Conservation (phyloP, 805 yeast genomes). For the Hanseniaspora pseudoguilliermondii region DNA sequence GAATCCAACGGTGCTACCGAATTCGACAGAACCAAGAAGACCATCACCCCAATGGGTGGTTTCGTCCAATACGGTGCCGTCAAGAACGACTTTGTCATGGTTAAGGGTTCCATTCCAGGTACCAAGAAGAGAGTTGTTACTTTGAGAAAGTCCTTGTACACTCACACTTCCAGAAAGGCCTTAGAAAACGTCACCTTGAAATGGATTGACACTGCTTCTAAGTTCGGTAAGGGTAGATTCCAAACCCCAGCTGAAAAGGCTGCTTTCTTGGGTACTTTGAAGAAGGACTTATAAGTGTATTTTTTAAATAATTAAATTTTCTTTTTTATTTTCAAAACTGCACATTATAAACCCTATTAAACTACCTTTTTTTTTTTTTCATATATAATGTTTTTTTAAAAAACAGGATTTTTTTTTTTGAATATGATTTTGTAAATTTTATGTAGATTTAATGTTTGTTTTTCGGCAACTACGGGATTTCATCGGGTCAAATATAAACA, state of each 20-base stretch:
- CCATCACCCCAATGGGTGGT: slow-evolving; percentile 99
- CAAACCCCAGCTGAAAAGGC: slow-evolving; percentile 99
- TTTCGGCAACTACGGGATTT: too few species aligned
- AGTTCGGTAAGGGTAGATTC: slow-evolving; percentile 99
- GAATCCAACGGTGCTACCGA: slow-evolving; percentile 91
- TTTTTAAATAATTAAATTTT: not conserved
- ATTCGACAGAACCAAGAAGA: slow-evolving; percentile 98
- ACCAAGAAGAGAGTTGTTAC: slow-evolving; percentile 98
- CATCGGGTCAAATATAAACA: not conserved
- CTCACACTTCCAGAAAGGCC: slow-evolving; percentile 96
- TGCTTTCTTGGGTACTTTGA: slow-evolving; percentile 98
- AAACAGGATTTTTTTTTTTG: too few species aligned
- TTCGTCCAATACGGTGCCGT: slow-evolving; percentile 98
- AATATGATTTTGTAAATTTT: too few species aligned
- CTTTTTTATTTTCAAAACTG: not conserved
- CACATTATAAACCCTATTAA: not conserved
- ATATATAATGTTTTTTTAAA: too few species aligned
- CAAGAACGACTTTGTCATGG: slow-evolving; percentile 92
- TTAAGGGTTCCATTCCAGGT: slow-evolving; percentile 99
- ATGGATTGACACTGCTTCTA: slow-evolving; percentile 99
- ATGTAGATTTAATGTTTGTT: too few species aligned
- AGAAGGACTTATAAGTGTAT: slow-evolving; percentile 71
- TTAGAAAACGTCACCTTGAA: slow-evolving; percentile 90
- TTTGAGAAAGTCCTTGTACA: slow-evolving; percentile 95
- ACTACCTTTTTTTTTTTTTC: not conserved